These are phyloP conservation scores for Penicillium angulare DNA, from an alignment of 495 filamentous ascomycete genomes.

Conservation along the genomic window DNA sequence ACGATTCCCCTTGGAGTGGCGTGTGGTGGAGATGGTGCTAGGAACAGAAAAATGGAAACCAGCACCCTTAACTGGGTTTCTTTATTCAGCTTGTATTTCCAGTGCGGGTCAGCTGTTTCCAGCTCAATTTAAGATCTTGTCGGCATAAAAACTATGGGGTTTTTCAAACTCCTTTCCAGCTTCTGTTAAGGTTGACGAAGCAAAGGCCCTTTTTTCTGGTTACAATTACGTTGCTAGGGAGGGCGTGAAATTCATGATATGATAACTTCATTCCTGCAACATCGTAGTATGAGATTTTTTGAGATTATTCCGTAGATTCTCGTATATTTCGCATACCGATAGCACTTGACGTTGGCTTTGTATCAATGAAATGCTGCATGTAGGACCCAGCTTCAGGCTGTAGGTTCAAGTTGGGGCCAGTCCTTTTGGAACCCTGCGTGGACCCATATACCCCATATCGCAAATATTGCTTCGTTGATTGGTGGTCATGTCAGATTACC, in stretches of 20 bases:
- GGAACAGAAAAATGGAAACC: slow-evolving; percentile 43
- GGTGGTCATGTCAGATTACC: no score
- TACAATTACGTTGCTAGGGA: slow-evolving; percentile 14
- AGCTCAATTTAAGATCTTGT: slow-evolving; percentile 51
- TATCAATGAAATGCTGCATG: no score
- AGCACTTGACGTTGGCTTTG: neutral
- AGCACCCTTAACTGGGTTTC: slow-evolving; percentile 34
- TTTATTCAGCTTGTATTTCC: slow-evolving; percentile 48
- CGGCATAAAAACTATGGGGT: slow-evolving; percentile 36
- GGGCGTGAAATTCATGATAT: slow-evolving; percentile 27
- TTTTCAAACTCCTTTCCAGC: slow-evolving; percentile 7
- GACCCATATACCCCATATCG: no score
- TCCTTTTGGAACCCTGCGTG: no score
- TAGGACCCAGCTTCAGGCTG: no score
- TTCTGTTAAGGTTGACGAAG: slow-evolving; percentile 19
- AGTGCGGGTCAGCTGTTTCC: slow-evolving; percentile 48
- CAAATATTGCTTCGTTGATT: no score
- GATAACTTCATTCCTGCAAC: slow-evolving; percentile 12
- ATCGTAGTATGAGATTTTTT: no score
- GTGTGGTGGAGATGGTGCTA: slow-evolving; percentile 40
- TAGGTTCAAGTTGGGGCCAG: no score
- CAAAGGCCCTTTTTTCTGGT: slow-evolving; percentile 19
- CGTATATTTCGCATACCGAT: no score
- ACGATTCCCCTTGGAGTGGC: slow-evolving; percentile 44
- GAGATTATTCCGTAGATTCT: no score